Base-by-base conservation (phyloP, 805 yeast genomes). In the Priceomyces medius region DNA sequence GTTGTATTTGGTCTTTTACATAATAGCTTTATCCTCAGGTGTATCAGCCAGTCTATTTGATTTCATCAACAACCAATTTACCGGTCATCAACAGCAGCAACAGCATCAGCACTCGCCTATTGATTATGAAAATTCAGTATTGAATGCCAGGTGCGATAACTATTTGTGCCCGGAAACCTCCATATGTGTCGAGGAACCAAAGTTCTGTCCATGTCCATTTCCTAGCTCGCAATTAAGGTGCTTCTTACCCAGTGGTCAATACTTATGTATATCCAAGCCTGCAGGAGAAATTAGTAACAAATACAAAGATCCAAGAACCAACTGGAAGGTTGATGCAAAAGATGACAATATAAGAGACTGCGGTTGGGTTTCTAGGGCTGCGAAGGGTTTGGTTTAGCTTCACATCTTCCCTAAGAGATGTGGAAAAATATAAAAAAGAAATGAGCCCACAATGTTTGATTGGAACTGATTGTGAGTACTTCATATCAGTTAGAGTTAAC, bases 171-270 rank as follows among this genome's bases (percentile, higher is more conserved):
- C 88, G 3, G 95, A 83, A 50, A 88, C 97, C 0, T 69, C 81
- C 31, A 71, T 71, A 7, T 93, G 99, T 66, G 99, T 88, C 0
- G 71, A 73, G 2, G 53, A 63, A 1, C 79, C 88, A 0, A 50
- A 73, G 6, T 85, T 83, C 38, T 93, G 99, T 59, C 96, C 97
- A 1, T 93, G 99, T 59, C 88, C 88, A 2, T 91, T 80, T 56
- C 93, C 96, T 1, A 79, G 81, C 44, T 82, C 95, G 1, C 96
- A 91, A 58, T 55, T 86, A 46, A 85, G 87, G 55, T 93, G 99
- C 61, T 58, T 75, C 2, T 66, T 87, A 31, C 95, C 97, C 0
- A 81, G 79, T 47, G 74, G 79, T 14, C 77, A 77, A 41, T 84
- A 70, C 55, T 73, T 90, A 12, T 93, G 99, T 61, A 84, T 93